A percentile compares a stretch with the other conserved stretches of the same genome.
Conservation (phyloP, 768 basidiomycete genomes). For the Pulveroboletus sp. region DNA sequence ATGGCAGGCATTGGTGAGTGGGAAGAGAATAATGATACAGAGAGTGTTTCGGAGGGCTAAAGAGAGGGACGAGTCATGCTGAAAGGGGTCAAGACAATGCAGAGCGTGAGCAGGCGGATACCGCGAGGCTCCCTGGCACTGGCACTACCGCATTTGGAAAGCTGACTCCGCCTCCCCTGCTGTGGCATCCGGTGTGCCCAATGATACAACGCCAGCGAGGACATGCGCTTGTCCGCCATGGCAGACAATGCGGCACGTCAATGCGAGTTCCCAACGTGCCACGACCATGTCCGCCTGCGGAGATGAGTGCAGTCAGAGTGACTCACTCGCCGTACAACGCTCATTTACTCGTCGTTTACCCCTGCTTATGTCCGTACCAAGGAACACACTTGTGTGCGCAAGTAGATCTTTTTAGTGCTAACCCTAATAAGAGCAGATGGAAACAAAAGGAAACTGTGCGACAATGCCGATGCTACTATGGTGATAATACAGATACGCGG, state of each 20-base stretch:
- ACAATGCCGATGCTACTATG: constrained; percentile 24
- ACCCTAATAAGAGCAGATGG: constrained; percentile 11
- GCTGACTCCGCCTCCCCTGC: constrained; percentile 15
- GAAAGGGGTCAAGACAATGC: constrained; percentile 26
- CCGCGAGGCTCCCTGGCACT: constrained; percentile 17
- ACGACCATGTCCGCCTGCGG: too few relatives aligned
- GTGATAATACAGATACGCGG: constrained; percentile 26
- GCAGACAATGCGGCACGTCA: constrained; percentile 21
- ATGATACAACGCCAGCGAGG: too few relatives aligned
- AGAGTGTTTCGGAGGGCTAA: constrained; percentile 17
- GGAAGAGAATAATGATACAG: constrained; percentile 31
- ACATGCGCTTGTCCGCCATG: too few relatives aligned
- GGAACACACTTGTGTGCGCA: too few relatives aligned
- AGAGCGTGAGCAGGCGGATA: constrained; percentile 10
- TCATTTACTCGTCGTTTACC: too few relatives aligned
- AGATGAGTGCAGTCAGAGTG: too few relatives aligned
- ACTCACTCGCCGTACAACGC: too few relatives aligned
- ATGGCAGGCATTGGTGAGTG: constrained; percentile 36
- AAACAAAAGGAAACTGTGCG: constrained; percentile 11
- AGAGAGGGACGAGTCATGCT: constrained; percentile 24
- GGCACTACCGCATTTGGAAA: constrained; percentile 22
- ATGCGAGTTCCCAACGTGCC: too few relatives aligned
- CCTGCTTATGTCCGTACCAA: too few relatives aligned
- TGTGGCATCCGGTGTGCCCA: too few relatives aligned
- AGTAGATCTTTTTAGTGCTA: not conserved